phyloP scores from a whole-genome alignment of 192 early-diverging fungal genomes.

The Allomyces javanicus region DNA sequence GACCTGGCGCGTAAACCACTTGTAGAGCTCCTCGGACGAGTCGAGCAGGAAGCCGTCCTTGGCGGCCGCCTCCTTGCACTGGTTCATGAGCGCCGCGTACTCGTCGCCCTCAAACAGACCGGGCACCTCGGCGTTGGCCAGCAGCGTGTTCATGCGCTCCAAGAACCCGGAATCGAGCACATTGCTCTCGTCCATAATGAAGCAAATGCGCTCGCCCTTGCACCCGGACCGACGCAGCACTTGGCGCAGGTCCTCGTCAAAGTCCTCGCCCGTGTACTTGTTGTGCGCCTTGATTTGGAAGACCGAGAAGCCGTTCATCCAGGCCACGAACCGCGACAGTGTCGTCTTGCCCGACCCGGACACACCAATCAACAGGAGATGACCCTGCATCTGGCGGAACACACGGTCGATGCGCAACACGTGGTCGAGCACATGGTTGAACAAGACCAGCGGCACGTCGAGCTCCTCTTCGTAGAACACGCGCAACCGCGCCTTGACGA shows the following conservation, averaged over 20 bases:
- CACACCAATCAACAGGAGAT: constrained; percentile 92
- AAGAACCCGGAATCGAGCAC: constrained; percentile 92
- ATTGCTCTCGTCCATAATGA: constrained; percentile 96
- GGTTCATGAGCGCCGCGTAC: constrained; percentile 75
- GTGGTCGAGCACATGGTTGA: constrained; percentile 96
- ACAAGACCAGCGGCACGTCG: constrained; percentile 87
- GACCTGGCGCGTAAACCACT: constrained; percentile 95
- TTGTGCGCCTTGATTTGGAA: constrained; percentile 98
- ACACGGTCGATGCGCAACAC: constrained; percentile 95
- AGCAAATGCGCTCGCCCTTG: constrained; percentile 94
- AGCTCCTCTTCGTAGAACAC: constrained; percentile 99
- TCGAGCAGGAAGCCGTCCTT: constrained; percentile 86
- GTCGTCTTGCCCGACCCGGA: constrained; percentile 97
- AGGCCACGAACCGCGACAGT: constrained; percentile 93
- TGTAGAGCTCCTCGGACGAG: constrained; percentile 83
- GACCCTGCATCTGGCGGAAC: constrained; percentile 93
- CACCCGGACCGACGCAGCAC: constrained; percentile 83
- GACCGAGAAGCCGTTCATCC: constrained; percentile 95
- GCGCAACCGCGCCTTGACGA: constrained; percentile 78
- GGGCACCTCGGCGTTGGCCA: constrained; percentile 97
- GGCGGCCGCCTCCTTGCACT: constrained; percentile 82
- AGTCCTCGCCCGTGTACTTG: constrained; percentile 86
- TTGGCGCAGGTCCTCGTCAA: constrained; percentile 87
- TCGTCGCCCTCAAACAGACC: constrained; percentile 99
- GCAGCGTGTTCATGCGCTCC: constrained; percentile 98